Percentiles rank a stretch among this genome's conserved stretches.
phyloP scores from a whole-genome alignment of 1,139 yeast genomes.

The Sugiyamaella grinbergsii region DNA sequence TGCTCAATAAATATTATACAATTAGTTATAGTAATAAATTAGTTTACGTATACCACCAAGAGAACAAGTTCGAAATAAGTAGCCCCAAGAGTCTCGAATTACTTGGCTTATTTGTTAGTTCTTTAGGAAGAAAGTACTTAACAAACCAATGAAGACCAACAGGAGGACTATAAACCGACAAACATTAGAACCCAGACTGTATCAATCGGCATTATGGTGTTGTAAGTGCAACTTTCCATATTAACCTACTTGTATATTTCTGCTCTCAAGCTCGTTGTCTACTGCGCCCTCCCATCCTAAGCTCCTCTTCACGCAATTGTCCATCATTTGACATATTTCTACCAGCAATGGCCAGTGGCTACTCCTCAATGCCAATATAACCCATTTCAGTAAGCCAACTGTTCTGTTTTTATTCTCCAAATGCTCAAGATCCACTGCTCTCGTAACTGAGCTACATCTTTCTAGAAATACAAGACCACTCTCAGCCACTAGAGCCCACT shows the following conservation, averaged over 20 bases:
- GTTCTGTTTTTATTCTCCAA: slow-evolving; percentile 25
- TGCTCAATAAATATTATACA: too few relatives aligned
- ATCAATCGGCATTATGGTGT: too few relatives aligned
- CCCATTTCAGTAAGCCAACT: slow-evolving; percentile 30
- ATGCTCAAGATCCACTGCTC: slow-evolving; percentile 22
- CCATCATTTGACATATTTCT: slow-evolving; percentile 30
- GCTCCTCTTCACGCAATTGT: slow-evolving; percentile 33
- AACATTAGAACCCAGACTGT: too few relatives aligned
- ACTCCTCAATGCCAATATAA: slow-evolving; percentile 29
- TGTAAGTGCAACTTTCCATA: neutral
- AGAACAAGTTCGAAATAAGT: too few relatives aligned
- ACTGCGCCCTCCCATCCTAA: slow-evolving; percentile 30
- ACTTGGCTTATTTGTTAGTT: too few relatives aligned
- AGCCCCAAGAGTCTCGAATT: too few relatives aligned
- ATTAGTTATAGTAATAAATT: too few relatives aligned
- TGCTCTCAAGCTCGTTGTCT: slow-evolving; percentile 22
- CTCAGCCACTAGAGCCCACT: slow-evolving; percentile 28
- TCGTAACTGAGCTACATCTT: slow-evolving; percentile 16
- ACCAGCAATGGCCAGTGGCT: slow-evolving; percentile 30
- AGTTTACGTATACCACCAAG: too few relatives aligned
- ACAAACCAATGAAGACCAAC: too few relatives aligned
- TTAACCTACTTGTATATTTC: slow-evolving; percentile 27
- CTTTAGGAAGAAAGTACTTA: too few relatives aligned
- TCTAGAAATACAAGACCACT: slow-evolving; percentile 25
- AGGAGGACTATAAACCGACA: too few relatives aligned